phyloP scores from a whole-genome alignment of 306 rosid genomes.

The Albizia julibrissin region DNA sequence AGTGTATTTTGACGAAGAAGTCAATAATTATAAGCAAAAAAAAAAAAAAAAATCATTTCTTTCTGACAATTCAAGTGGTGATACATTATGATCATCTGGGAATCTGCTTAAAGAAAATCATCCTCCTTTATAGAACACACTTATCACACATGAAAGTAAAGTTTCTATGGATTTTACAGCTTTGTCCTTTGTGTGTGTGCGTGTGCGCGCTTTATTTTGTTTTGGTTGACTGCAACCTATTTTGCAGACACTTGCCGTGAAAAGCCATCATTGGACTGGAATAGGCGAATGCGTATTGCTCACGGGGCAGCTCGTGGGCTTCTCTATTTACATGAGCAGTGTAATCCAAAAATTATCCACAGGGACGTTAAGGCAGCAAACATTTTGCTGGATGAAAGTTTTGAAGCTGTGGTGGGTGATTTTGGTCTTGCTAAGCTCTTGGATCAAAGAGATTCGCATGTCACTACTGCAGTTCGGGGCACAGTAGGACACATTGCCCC shows the following conservation, averaged over 20 bases:
- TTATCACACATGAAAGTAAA: background rate
- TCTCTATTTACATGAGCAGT: conserved; percentile 87
- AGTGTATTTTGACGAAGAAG: conserved; percentile 6
- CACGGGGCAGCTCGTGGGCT: conserved; percentile 93
- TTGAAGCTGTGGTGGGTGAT: conserved; percentile 98
- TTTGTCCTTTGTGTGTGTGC: background rate
- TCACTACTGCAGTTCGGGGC: conserved; percentile 95
- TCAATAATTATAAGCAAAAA: background rate
- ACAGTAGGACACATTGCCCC: conserved; percentile 97
- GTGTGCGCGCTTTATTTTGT: background rate
- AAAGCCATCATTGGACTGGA: conserved; percentile 91
- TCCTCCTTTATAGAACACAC: background rate
- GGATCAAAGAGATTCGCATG: conserved; percentile 94
- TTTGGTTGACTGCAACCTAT: background rate
- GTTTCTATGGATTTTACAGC: background rate
- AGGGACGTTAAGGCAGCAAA: conserved; percentile 99
- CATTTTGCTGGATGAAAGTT: conserved; percentile 84
- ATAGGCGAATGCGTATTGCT: conserved; percentile 71
- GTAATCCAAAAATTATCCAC: conserved; percentile 91
- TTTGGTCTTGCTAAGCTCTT: conserved; percentile 96
- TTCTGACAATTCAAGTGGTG: conserved; percentile 3
- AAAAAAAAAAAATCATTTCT: background rate
- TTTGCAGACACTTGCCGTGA: conserved; percentile 62
- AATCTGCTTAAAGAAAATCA: background rate
- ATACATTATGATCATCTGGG: background rate